Evolutionary conservation across 2,329 filamentous ascomycete genomes (phyloP).

Genomic region (Pezicula radicicola): DNA sequence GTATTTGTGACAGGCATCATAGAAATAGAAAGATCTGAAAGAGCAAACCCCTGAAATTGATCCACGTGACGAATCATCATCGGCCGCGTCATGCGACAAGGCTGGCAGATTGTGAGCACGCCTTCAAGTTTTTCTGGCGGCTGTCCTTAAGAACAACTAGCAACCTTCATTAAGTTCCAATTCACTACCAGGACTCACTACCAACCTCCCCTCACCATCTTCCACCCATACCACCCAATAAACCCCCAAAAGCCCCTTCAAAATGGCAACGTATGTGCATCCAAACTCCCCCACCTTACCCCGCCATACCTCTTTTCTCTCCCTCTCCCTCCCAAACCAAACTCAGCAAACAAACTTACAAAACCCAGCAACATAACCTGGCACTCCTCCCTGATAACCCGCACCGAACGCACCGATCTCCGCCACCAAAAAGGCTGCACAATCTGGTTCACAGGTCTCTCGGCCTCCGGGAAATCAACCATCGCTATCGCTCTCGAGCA

Average conservation of each 20-base stretch:
- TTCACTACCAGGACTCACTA: neutral
- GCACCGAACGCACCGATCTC: conserved; percentile 68
- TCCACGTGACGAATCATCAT: no score
- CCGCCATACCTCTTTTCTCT: conserved; percentile 23
- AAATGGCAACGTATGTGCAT: conserved; percentile 24
- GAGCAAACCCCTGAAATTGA: no score
- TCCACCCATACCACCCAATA: no score
- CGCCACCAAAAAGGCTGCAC: conserved; percentile 89
- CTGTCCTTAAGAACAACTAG: no score
- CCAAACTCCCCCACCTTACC: conserved; percentile 10
- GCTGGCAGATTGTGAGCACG: no score
- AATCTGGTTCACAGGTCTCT: conserved; percentile 97
- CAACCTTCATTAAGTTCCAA: neutral
- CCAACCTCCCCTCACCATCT: neutral
- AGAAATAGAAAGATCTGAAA: no score
- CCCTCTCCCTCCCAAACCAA: conserved; percentile 4
- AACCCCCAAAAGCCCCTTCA: conserved; percentile 6
- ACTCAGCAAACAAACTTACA: neutral
- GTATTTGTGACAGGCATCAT: no score
- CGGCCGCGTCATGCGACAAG: no score
- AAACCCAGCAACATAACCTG: conserved; percentile 78
- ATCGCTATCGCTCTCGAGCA: conserved; percentile 96
- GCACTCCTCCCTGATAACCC: conserved; percentile 73
- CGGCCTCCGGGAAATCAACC: conserved; percentile 94
- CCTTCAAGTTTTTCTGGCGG: no score